Evolutionary conservation across 1,284 basidiomycete genomes (phyloP), one percentile per base, ranked within the genome.

Genomic region (Vanrija sp.): DNA sequence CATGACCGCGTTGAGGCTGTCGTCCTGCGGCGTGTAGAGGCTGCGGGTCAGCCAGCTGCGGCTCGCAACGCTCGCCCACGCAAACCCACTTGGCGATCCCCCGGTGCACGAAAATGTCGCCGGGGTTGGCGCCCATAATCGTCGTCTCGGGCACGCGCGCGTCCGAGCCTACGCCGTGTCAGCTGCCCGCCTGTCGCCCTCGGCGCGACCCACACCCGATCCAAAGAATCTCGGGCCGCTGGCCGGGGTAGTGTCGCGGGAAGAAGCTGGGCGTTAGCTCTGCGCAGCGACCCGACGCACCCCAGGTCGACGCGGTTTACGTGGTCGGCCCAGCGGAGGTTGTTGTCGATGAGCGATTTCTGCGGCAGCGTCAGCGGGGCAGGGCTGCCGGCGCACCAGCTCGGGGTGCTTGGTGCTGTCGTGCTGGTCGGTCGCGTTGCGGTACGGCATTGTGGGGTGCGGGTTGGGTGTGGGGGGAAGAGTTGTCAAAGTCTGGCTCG

Each of bases 81-180:
- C 19, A 6, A 18, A 60, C 66, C 53, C 56, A 72, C 71, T 75
- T 73, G 18, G 69, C 73, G 31, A 75, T 69, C 23, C 72, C 72
- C 9, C 71, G 67, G 47, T 72, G 68, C n/a, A 68, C 66, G 44
- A 73, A 75, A 47, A 75, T 69, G 50, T 73, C 73, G 23, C 73
- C 73, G 1, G 73, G 73, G 36, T 66, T 57, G 53, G 66, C 69
- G 14, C 68, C 69, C 62, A 75, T 57, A 49, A 75, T 66, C 3
- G 68, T 71, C 16, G 71, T 71, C 53, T 75, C 71, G 16, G 73
- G 70, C 25, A 75, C 73, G 42, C 73, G 62, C 14, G 73, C 72
- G 51, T 75, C 73, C 0, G 73, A 68, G 54, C 72, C 72, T 73
- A 47, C 12, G 41, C 2, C 31, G 27, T 15, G 19, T 12, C 38